Percentiles rank a stretch among this genome's conserved stretches.
These are phyloP conservation scores for Grigorovia transvaalensis DNA, from an alignment of 805 yeast species.

Conservation along the genomic window DNA sequence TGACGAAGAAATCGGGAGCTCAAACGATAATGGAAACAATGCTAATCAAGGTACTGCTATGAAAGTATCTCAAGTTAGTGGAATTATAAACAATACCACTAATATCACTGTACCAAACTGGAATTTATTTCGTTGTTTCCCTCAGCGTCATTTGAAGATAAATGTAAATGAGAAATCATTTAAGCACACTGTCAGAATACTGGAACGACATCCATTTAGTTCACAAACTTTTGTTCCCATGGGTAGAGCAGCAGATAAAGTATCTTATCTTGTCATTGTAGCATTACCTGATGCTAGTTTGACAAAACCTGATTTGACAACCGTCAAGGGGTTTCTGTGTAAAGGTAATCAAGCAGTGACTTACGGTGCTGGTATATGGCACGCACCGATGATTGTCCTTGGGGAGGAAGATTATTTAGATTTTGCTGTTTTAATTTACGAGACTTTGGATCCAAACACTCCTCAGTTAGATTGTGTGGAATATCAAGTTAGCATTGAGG, in stretches of 20 bases:
- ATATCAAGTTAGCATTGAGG: slow-evolving; percentile 30
- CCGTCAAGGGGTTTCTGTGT: slow-evolving; percentile 60
- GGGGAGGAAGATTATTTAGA: slow-evolving; percentile 46
- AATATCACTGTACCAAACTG: slow-evolving; percentile 47
- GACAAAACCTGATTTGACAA: slow-evolving; percentile 51
- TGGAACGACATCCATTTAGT: slow-evolving; percentile 83
- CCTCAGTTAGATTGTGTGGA: slow-evolving; percentile 60
- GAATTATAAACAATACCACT: slow-evolving; percentile 39
- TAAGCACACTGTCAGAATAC: slow-evolving; percentile 48
- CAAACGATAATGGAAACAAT: slow-evolving; percentile 28
- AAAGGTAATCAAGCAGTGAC: slow-evolving; percentile 84
- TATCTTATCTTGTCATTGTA: slow-evolving; percentile 70
- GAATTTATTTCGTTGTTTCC: slow-evolving; percentile 76
- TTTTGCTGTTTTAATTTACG: slow-evolving; percentile 82
- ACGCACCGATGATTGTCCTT: slow-evolving; percentile 90
- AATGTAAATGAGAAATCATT: background rate
- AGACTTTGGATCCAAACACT: slow-evolving; percentile 65
- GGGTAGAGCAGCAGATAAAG: slow-evolving; percentile 49
- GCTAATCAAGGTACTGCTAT: slow-evolving; percentile 95
- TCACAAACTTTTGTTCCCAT: slow-evolving; percentile 89
- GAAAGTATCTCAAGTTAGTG: slow-evolving; percentile 64
- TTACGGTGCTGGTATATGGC: slow-evolving; percentile 76
- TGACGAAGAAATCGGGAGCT: slow-evolving; percentile 46
- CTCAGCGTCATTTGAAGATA: slow-evolving; percentile 52
- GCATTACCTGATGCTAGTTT: slow-evolving; percentile 41